Evolutionary conservation across 1,139 yeast species (phyloP), one percentile per base, ranked within the genome.

Genomic region (Debaryomycetaceae sp.): DNA sequence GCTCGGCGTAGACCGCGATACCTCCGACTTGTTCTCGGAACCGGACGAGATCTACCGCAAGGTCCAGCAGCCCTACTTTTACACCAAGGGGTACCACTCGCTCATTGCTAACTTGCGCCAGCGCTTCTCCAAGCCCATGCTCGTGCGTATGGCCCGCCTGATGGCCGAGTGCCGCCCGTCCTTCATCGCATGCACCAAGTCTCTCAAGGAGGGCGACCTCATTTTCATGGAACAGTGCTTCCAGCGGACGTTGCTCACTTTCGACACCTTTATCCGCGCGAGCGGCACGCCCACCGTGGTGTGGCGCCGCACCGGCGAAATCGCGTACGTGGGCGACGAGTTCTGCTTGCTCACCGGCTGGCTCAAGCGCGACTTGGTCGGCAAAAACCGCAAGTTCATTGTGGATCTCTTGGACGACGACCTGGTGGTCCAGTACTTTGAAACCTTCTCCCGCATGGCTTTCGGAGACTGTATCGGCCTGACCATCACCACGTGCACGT

Each of bases 221-320:
- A 81, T 87, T 5, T 90, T 90, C 45, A 86, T 90, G 83, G 98
- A 90, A 46, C 93, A 87, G 55, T 83, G 95, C 43, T 87, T 87
- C 56, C 97, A 90, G 51, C 58, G 98, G 28, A 86, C 97, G 0
- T 56, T 90, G 27, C 57, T 87, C 27, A 95, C 93, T 36, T 90
- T 86, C 50, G 92, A 85, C 40, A 81, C 77, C 49, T 82, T 82
- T 48, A 80, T 90, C 25, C 65, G 76, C 13, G 74, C 80, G 15
- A 77, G 87, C 26, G 96, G 96, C 0, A 87, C 97, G 0, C 97
- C 97, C 0, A 86, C 96, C 0, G 73, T 87, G 16, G 90, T 86
- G 4, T 90, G 97, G 97, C 63, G 98, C 38, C 65, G 97, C 33
- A 86, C 95, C 1, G 95, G 96, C 7, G 95, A 87, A 49, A 82